Percentiles rank a stretch among this genome's conserved stretches.
Evolutionary conservation across 108 stramenopile genomes (phyloP).

Genomic region (Cyclotella baltica): DNA sequence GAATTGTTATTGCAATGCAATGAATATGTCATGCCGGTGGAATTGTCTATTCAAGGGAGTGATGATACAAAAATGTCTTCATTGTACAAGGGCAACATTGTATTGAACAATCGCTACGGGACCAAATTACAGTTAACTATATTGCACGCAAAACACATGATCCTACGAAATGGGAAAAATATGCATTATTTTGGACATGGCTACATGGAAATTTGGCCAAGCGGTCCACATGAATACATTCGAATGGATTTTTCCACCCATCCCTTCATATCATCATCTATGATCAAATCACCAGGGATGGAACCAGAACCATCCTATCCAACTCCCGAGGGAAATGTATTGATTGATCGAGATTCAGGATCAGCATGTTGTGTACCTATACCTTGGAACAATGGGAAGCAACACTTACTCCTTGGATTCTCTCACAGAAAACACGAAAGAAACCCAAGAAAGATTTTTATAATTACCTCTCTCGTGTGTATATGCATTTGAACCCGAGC

Average conservation of each 20-base stretch:
- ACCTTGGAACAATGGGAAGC: conserved; percentile 24
- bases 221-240: conserved; percentile 40
- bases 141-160: conserved; percentile 11
- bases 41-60: conserved; percentile 22
- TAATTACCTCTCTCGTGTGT: conserved; percentile 50
- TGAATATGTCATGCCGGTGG: conserved; percentile 35
- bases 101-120: conserved; percentile 47
- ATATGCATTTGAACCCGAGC: conserved; percentile 45
- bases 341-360: conserved; percentile 48
- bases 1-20: conserved; percentile 46
- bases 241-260: conserved; percentile 6
- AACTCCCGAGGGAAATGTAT: conserved; percentile 1
- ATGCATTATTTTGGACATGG: conserved; percentile 47
- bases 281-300: conserved; percentile 17
- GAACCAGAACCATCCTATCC: conserved; percentile 41
- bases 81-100: no score
- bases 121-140: conserved; percentile 33
- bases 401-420: conserved; percentile 38
- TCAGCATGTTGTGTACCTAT: conserved; percentile 56
- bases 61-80: no score
- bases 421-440: conserved; percentile 44
- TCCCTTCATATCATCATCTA: conserved; percentile 1
- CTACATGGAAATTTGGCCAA: conserved; percentile 46
- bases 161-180: conserved; percentile 38
- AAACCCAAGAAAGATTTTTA: neutral